phyloP scores from a whole-genome alignment of 2,329 filamentous ascomycete species.

The Rutstroemia sp. region DNA sequence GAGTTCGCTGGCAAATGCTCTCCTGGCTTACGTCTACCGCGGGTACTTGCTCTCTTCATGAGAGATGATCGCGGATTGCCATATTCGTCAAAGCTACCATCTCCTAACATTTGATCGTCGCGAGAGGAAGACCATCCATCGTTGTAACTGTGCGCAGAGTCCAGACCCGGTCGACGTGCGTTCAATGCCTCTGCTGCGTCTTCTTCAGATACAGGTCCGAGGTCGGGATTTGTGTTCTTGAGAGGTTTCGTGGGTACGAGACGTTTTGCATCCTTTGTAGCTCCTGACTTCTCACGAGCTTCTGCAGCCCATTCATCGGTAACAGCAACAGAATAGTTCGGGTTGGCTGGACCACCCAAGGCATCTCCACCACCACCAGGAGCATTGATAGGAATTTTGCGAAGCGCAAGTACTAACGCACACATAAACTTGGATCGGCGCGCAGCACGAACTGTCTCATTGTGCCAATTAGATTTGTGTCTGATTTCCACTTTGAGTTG shows the following conservation, averaged over 20 bases:
- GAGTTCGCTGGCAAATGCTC: constrained; percentile 11
- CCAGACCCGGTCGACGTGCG: constrained; percentile 16
- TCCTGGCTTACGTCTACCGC: constrained; percentile 24
- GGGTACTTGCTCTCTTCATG: constrained; percentile 24
- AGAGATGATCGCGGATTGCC: constrained; percentile 19
- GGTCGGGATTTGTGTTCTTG: constrained; percentile 9
- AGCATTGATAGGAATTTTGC: constrained; percentile 77
- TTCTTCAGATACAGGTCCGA: constrained; percentile 28
- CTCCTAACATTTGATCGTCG: constrained; percentile 7
- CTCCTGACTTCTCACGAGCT: constrained; percentile 51
- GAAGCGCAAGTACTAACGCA: constrained; percentile 75
- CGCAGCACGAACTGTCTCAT: constrained; percentile 72
- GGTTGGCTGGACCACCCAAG: constrained; percentile 63
- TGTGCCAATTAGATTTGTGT: constrained; percentile 90
- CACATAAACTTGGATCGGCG: constrained; percentile 96
- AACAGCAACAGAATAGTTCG: constrained; percentile 72
- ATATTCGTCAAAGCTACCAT: constrained; percentile 16
- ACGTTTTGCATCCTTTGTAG: constrained; percentile 56
- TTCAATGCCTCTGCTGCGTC: constrained; percentile 36
- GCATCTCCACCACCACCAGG: constrained; percentile 65
- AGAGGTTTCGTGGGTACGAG: constrained; percentile 45
- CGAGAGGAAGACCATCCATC: background rate
- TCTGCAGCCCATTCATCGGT: constrained; percentile 58
- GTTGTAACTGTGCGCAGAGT: constrained; percentile 21
- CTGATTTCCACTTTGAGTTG: constrained; percentile 75